Evolutionary conservation across 1,284 basidiomycete genomes (phyloP), one percentile per base, ranked within the genome.

Genomic region (Termitomyces sp.): DNA sequence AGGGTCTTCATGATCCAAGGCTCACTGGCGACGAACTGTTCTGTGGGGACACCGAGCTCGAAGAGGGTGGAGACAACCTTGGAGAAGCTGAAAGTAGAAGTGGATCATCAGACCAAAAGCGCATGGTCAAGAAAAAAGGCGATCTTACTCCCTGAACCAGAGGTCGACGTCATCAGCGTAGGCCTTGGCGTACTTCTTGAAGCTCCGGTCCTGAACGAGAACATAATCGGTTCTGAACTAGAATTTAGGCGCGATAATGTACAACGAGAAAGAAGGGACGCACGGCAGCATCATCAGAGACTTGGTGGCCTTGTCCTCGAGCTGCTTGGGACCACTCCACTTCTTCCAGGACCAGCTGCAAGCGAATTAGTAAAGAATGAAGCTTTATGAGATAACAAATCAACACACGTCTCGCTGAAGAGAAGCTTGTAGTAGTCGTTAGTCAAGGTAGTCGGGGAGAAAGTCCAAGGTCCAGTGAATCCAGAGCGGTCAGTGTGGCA

Each of bases 201-300:
- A 95, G 62, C 75, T 77, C 82, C 93, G 95, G 77, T 96, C 94
- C 69, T 86, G 83, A 58, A 81, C 78, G 53, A 97, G 78, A 42
- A 88, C 83, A 68, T 88, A 90, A 73, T 96, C 93, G 64, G 92
- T 88, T 41, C 88, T 90, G 55, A 8, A 55, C 36, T 48, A 30
- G 53, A 58, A 54, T 44, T 55, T 28, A 48, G 19, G 17, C n/a
- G 19, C 9, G 34, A 34, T 21, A 30, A 26, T n/a, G 17, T 1
- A 39, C 0, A 15, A 34, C 3, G 46, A 52, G 39, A 50, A 45
- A 10, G 33, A 43, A 46, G 1, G 17, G 17, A 80, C 86, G 52
- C 67, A 89, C 87, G 92, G 92, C 43, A 97, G 75, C 95, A 98
- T 98, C 95, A 99, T 98, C 48, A 99, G 77, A 38, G 82, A 74